phyloP scores from a whole-genome alignment of 2,329 filamentous ascomycete species.

The Pseudocercospora fuligena region DNA sequence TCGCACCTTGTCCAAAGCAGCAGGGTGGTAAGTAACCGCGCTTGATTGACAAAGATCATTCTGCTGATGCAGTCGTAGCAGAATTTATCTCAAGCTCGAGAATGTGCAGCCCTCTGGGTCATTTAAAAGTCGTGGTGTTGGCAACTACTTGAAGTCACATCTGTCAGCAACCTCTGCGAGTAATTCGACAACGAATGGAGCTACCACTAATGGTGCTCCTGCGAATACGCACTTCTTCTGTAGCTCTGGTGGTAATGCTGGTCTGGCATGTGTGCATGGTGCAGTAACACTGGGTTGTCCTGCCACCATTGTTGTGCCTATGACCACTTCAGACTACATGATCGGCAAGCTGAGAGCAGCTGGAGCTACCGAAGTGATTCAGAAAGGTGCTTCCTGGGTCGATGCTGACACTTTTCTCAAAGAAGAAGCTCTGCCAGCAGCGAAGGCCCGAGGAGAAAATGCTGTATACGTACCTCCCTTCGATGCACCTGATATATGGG shows the following conservation, averaged over 20 bases:
- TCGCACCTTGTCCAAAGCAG: constrained; percentile 67
- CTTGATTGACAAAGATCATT: neutral
- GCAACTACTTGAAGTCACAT: constrained; percentile 62
- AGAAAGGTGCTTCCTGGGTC: constrained; percentile 69
- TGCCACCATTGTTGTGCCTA: constrained; percentile 76
- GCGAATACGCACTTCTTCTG: constrained; percentile 60
- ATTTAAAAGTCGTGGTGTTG: constrained; percentile 80
- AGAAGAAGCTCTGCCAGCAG: constrained; percentile 56
- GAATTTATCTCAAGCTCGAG: constrained; percentile 84
- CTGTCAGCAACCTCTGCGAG: constrained; percentile 35
- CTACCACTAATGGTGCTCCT: constrained; percentile 75
- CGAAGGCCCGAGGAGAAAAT: constrained; percentile 45
- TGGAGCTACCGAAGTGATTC: constrained; percentile 69
- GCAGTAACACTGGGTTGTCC: constrained; percentile 66
- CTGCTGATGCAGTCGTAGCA: constrained; percentile 50
- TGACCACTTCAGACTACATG: constrained; percentile 69
- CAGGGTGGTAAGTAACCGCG: constrained; percentile 66
- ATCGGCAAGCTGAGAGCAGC: constrained; percentile 70
- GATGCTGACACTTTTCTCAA: constrained; percentile 72
- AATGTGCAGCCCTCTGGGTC: constrained; percentile 83
- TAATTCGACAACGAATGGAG: constrained; percentile 65
- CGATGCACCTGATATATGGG: constrained; percentile 71
- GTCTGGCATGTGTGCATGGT: constrained; percentile 77
- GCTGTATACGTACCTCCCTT: constrained; percentile 73
- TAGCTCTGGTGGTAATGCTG: constrained; percentile 82